phyloP scores from a whole-genome alignment of 345 rosid genomes.

The Citrus medica region DNA sequence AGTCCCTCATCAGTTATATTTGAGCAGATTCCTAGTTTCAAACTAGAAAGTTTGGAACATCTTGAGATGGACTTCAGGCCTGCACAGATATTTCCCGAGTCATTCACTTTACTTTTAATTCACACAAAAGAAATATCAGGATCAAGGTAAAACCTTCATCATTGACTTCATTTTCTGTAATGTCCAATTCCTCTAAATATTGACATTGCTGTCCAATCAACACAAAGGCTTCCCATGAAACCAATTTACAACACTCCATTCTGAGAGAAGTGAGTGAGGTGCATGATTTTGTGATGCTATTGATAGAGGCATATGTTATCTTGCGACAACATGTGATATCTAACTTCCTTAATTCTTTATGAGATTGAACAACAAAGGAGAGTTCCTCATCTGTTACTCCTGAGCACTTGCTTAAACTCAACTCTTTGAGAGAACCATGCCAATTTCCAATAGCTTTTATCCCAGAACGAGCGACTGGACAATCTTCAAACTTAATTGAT shows the following conservation, averaged over 20 bases:
- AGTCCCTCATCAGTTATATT: conserved; percentile 60
- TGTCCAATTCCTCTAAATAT: conserved; percentile 65
- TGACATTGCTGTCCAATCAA: conserved; percentile 55
- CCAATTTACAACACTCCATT: conserved; percentile 66
- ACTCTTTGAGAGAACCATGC: conserved; percentile 39
- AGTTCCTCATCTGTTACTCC: conserved; percentile 72
- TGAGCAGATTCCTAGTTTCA: conserved; percentile 65
- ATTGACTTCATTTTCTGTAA: conserved; percentile 68
- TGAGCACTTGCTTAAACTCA: conserved; percentile 66
- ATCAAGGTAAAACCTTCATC: conserved; percentile 47
- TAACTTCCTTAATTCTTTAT: conserved; percentile 49
- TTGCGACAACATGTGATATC: conserved; percentile 68
- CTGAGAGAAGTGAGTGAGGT: conserved; percentile 41
- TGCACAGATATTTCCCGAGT: conserved; percentile 22
- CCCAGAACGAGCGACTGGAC: conserved; percentile 42
- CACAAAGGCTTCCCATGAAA: conserved; percentile 53
- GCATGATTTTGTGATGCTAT: conserved; percentile 49
- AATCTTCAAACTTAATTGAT: conserved; percentile 59
- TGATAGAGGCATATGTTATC: conserved; percentile 54
- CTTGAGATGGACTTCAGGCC: conserved; percentile 58
- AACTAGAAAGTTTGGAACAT: conserved; percentile 45
- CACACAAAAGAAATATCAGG: conserved; percentile 4
- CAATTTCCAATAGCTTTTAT: conserved; percentile 50
- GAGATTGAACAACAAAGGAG: conserved; percentile 42
- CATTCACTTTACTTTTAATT: neutral